These are phyloP conservation scores for Rachicladosporium sp. DNA, from an alignment of 2,329 filamentous ascomycete genomes.

Conservation along the genomic window DNA sequence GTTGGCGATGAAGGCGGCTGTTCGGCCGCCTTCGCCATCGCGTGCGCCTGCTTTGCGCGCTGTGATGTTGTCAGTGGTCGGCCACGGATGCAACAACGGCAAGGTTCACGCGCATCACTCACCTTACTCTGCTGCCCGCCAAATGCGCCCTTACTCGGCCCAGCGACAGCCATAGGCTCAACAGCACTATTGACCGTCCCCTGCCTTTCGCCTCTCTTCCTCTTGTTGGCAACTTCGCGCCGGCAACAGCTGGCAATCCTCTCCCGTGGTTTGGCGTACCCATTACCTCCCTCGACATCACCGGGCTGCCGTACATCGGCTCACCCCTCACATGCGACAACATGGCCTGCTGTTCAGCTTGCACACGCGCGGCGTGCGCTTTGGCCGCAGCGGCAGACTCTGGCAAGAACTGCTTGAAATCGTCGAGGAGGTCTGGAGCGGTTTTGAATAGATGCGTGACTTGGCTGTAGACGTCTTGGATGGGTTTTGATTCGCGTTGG, in stretches of 20 bases:
- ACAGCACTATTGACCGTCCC: conserved; percentile 33
- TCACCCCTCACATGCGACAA: conserved; percentile 52
- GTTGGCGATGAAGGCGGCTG: conserved; percentile 62
- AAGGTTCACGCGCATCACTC: conserved; percentile 14
- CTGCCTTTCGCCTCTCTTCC: conserved; percentile 58
- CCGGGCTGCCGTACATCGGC: conserved; percentile 28
- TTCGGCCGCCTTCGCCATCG: conserved; percentile 12
- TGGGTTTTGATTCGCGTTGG: conserved; percentile 93
- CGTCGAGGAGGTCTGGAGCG: conserved; percentile 86
- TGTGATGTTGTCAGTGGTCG: conserved; percentile 27
- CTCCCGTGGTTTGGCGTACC: conserved; percentile 21
- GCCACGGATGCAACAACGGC: background rate
- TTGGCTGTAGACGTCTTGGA: conserved; percentile 95
- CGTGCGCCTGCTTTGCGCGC: conserved; percentile 62
- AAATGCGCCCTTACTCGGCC: conserved; percentile 13
- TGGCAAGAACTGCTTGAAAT: conserved; percentile 96
- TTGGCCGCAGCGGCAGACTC: conserved; percentile 67
- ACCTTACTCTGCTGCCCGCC: conserved; percentile 37
- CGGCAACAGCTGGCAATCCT: conserved; percentile 49
- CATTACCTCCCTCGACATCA: conserved; percentile 27
- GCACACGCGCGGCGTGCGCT: conserved; percentile 42
- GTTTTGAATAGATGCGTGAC: conserved; percentile 89
- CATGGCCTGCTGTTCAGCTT: conserved; percentile 55
- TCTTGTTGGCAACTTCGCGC: conserved; percentile 66
- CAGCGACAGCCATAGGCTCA: conserved; percentile 18